Conservation (phyloP, 139 green algal genomes). For the Coelastrella sp. region DNA sequence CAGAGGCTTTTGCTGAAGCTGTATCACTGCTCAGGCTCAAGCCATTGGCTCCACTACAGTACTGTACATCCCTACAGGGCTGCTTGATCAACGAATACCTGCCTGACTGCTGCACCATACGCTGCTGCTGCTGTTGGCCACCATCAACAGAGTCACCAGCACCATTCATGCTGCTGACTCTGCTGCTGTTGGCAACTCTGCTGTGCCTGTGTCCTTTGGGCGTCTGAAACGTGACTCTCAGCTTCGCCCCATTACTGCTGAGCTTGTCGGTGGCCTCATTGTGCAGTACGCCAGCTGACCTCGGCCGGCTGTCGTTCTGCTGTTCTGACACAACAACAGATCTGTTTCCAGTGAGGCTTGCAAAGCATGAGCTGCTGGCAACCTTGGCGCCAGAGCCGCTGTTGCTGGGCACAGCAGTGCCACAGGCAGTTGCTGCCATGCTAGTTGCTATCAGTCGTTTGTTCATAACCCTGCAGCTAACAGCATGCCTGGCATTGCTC, state of each 20-base stretch:
- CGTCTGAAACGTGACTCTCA: conserved; percentile 30
- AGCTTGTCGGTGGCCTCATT: not conserved
- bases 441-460: too few relatives aligned
- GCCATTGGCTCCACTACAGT: not conserved
- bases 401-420: too few relatives aligned
- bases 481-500: too few relatives aligned
- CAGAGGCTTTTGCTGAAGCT: not conserved
- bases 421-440: too few relatives aligned
- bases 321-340: not conserved
- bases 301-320: not conserved
- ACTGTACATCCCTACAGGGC: too few relatives aligned
- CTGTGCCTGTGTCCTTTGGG: not conserved
- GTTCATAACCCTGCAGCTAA: too few relatives aligned
- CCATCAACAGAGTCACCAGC: too few relatives aligned
- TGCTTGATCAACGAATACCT: too few relatives aligned
- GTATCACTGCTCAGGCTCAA: not conserved
- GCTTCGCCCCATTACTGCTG: not conserved
- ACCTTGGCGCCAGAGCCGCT: too few relatives aligned
- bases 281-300: not conserved
- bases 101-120: not conserved
- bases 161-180: not conserved
- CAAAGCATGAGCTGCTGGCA: too few relatives aligned
- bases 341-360: too few relatives aligned
- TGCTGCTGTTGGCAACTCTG: not conserved
- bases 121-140: too few relatives aligned